Evolutionary conservation across 371 early-diverging fungal species (phyloP).

Genomic region (Apophysomyces trapeziformis): DNA sequence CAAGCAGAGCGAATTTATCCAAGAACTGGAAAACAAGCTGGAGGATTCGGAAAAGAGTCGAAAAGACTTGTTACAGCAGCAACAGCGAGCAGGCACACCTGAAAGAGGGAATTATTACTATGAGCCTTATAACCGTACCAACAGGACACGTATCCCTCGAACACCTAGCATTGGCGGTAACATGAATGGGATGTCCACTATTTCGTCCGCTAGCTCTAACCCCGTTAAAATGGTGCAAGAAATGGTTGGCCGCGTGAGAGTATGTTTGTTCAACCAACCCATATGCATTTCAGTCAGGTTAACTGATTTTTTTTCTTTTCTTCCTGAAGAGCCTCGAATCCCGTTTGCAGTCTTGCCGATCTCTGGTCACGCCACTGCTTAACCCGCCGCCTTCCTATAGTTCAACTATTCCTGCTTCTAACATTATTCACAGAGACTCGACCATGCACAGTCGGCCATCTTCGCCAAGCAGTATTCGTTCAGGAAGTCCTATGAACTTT

Average conservation of each 20-base stretch:
- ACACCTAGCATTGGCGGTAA: conserved; percentile 24
- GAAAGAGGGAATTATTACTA: conserved; percentile 30
- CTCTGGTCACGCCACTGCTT: conserved; percentile 66
- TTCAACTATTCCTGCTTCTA: conserved; percentile 37
- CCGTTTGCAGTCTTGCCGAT: conserved; percentile 68
- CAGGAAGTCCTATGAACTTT: conserved; percentile 45
- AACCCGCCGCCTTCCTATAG: conserved; percentile 65
- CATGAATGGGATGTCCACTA: conserved; percentile 12
- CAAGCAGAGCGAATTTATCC: conserved; percentile 37
- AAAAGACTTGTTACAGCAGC: conserved; percentile 20
- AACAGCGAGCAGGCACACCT: conserved; percentile 30
- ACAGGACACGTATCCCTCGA: conserved; percentile 41
- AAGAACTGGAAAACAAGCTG: conserved; percentile 43
- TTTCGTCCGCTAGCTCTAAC: conserved; percentile 46
- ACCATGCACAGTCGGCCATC: conserved; percentile 29
- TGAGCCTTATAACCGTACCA: conserved; percentile 35
- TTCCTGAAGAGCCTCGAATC: conserved; percentile 59
- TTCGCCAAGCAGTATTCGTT: conserved; percentile 39
- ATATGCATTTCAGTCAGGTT: neutral
- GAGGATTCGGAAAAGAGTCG: conserved; percentile 38
- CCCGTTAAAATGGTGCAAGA: conserved; percentile 74
- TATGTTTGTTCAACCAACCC: conserved; percentile 27
- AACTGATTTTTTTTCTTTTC: neutral
- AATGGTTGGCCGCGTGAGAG: conserved; percentile 75
- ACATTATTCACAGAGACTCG: conserved; percentile 30